Evolutionary conservation across 2,329 filamentous ascomycete genomes (phyloP).

Genomic region (Claviceps fusiformis): DNA sequence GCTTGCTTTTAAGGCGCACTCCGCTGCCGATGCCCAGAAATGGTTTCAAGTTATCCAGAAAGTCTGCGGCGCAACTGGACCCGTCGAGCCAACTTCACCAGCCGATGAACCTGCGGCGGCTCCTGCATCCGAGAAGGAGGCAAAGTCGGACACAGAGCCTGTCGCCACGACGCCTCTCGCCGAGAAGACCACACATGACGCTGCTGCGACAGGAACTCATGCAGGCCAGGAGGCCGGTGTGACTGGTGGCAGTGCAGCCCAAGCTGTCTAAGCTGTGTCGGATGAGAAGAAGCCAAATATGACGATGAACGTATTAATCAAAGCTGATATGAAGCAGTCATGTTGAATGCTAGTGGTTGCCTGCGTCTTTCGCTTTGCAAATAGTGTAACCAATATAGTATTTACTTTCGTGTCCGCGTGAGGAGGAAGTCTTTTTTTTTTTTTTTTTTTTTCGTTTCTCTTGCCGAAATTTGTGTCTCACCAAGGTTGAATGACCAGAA

Average conservation of each 20-base stretch:
- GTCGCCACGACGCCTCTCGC: constrained; percentile 4
- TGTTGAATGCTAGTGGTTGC: too few relatives aligned
- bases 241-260: constrained; percentile 12
- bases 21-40: constrained; percentile 62
- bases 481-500: too few relatives aligned
- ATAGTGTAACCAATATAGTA: too few relatives aligned
- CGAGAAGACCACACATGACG: constrained; percentile 11
- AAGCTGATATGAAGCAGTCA: too few relatives aligned
- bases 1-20: constrained; percentile 77
- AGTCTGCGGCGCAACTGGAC: constrained; percentile 39
- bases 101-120: neutral
- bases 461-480: too few relatives aligned
- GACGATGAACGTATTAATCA: too few relatives aligned
- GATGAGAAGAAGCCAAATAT: constrained; percentile 5
- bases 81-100: constrained; percentile 19
- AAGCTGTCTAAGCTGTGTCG: neutral
- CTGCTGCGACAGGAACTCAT: constrained; percentile 13
- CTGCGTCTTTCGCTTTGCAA: too few relatives aligned
- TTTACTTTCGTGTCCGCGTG: too few relatives aligned
- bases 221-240: constrained; percentile 36
- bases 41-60: constrained; percentile 66
- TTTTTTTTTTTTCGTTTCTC: too few relatives aligned
- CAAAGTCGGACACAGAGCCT: neutral
- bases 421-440: too few relatives aligned
- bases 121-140: constrained; percentile 2